These are phyloP conservation scores for Naganishia albida DNA, from an alignment of 1,284 basidiomycete genomes.

Conservation along the genomic window DNA sequence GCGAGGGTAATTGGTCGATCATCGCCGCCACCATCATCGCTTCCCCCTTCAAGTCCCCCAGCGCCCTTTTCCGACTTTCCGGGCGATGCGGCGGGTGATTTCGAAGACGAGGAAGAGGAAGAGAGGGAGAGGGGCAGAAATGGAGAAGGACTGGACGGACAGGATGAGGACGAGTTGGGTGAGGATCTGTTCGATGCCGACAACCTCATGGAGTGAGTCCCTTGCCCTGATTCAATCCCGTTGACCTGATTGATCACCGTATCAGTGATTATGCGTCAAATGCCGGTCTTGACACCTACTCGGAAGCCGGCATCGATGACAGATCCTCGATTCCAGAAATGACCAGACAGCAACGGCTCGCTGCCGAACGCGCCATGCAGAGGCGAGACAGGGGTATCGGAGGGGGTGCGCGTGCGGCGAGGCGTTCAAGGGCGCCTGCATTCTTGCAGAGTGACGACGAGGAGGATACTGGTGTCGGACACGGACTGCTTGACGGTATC, in stretches of 20 bases:
- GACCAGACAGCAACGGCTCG: conserved; percentile 71
- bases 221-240: too few species aligned
- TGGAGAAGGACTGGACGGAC: conserved; percentile 56
- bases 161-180: conserved; percentile 75
- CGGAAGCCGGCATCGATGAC: conserved; percentile 83
- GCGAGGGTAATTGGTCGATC: conserved; percentile 44
- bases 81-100: conserved; percentile 72
- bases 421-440: conserved; percentile 74
- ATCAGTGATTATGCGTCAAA: conserved; percentile 87
- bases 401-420: conserved; percentile 67
- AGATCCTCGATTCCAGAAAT: conserved; percentile 73
- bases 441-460: conserved; percentile 76
- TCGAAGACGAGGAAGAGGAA: conserved; percentile 64
- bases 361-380: conserved; percentile 85
- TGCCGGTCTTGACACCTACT: conserved; percentile 81
- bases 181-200: conserved; percentile 88
- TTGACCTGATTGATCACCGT: too few species aligned
- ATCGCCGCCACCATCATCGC: conserved; percentile 48
- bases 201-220: conserved; percentile 68
- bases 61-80: conserved; percentile 84
- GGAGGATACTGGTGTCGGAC: conserved; percentile 61
- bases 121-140: conserved; percentile 59
- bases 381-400: conserved; percentile 79
- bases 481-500: conserved; percentile 65
- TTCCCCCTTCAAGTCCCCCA: conserved; percentile 67